phyloP scores from a whole-genome alignment of 805 yeast genomes.

The Cyberlindnera petersonii region DNA sequence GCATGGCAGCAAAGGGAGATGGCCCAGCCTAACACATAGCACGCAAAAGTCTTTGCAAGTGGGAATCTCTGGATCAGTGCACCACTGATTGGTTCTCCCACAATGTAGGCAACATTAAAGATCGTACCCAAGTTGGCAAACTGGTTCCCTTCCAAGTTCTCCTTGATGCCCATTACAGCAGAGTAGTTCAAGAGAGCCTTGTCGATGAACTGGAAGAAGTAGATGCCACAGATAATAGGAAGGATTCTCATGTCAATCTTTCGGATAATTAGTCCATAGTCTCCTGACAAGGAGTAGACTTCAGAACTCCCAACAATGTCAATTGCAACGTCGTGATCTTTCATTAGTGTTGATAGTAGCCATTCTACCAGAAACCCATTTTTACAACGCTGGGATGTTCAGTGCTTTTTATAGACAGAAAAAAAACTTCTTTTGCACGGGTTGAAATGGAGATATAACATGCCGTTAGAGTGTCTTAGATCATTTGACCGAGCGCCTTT shows the following conservation, averaged over 20 bases:
- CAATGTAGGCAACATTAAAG: constrained; percentile 48
- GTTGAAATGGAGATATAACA: no score
- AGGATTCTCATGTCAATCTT: constrained; percentile 18
- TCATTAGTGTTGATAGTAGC: not conserved
- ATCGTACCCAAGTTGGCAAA: constrained; percentile 50
- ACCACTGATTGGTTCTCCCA: constrained; percentile 46
- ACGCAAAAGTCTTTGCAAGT: constrained; percentile 44
- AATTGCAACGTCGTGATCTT: constrained; percentile 7
- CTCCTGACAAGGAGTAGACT: not conserved
- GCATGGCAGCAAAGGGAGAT: constrained; percentile 42
- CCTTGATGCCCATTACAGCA: constrained; percentile 59
- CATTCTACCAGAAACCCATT: no score
- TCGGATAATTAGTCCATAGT: constrained; percentile 7
- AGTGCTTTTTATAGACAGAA: no score
- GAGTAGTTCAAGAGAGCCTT: constrained; percentile 54
- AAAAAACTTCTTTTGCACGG: no score
- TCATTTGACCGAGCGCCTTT: no score
- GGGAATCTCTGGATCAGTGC: constrained; percentile 47
- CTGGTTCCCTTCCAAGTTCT: constrained; percentile 42
- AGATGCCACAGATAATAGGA: constrained; percentile 42
- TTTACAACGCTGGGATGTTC: no score
- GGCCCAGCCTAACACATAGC: constrained; percentile 49
- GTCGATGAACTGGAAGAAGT: constrained; percentile 53
- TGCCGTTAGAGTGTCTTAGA: no score
- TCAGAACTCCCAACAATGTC: constrained; percentile 1